A percentile compares a stretch with the other conserved stretches of the same genome.
Evolutionary conservation across 768 basidiomycete genomes (phyloP).

Genomic region (Mycena kentingensis): DNA sequence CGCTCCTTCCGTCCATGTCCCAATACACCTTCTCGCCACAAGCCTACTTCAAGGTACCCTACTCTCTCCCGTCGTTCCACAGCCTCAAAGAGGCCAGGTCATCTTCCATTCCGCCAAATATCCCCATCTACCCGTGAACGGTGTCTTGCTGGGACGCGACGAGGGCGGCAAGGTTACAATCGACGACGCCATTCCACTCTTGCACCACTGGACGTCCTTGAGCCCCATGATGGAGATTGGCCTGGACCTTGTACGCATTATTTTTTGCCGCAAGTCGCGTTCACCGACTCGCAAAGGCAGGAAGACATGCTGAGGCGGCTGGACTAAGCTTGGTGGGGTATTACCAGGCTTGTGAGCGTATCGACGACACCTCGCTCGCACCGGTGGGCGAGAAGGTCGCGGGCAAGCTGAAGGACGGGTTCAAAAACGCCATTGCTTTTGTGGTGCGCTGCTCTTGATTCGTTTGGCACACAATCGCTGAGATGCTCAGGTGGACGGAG

Average conservation of each 20-base stretch:
- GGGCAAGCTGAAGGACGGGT: slow-evolving; percentile 52
- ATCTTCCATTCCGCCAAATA: slow-evolving; percentile 81
- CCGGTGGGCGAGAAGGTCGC: slow-evolving; percentile 69
- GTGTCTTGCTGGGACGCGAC: slow-evolving; percentile 68
- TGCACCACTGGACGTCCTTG: slow-evolving; percentile 84
- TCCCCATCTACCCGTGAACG: slow-evolving; percentile 74
- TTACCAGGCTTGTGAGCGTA: slow-evolving; percentile 70
- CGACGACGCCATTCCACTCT: slow-evolving; percentile 70
- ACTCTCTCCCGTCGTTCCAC: not conserved
- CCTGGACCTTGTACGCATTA: slow-evolving; percentile 62
- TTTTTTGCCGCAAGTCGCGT: not conserved
- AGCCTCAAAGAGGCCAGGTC: not conserved
- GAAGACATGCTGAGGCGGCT: slow-evolving; percentile 56
- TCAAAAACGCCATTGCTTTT: slow-evolving; percentile 65
- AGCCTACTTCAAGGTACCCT: slow-evolving; percentile 65
- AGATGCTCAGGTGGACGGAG: slow-evolving; percentile 57
- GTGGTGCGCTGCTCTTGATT: slow-evolving; percentile 49
- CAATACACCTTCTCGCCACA: slow-evolving; percentile 57
- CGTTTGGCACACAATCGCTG: slow-evolving; percentile 7
- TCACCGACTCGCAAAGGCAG: slow-evolving; percentile 47
- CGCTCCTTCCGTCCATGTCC: slow-evolving; percentile 33
- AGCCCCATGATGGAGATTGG: slow-evolving; percentile 88
- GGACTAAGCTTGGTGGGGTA: slow-evolving; percentile 65
- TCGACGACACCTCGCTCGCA: slow-evolving; percentile 61
- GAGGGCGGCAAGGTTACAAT: slow-evolving; percentile 44